A percentile compares a stretch with the other conserved stretches of the same genome.
Conservation (phyloP, 2,329 filamentous ascomycete genomes). For the Geosmithia putterillii region DNA sequence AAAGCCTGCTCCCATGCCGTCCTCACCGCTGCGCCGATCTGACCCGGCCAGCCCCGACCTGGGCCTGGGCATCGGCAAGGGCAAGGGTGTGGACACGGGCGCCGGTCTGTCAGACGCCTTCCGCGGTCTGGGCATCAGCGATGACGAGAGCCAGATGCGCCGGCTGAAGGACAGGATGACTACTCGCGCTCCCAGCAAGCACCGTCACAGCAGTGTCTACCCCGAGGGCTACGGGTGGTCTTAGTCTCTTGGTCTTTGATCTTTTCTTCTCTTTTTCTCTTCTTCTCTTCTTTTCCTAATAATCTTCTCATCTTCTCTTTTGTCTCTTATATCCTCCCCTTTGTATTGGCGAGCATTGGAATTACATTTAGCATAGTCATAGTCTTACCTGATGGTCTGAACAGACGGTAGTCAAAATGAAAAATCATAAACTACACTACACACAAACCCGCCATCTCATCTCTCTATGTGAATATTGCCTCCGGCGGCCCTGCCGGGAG, state of each 20-base stretch:
- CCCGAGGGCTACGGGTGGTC: background rate
- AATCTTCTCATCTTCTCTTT: too few relatives aligned
- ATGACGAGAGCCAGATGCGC: slow-evolving; percentile 24
- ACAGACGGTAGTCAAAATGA: too few relatives aligned
- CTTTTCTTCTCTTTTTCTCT: background rate
- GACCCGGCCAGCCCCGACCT: background rate
- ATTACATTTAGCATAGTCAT: too few relatives aligned
- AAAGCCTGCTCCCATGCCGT: slow-evolving; percentile 13
- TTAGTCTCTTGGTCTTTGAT: background rate
- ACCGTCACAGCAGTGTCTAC: background rate
- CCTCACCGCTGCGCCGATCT: background rate
- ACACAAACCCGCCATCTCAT: too few relatives aligned
- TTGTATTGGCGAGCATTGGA: too few relatives aligned
- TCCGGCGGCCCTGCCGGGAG: too few relatives aligned
- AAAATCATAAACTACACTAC: too few relatives aligned
- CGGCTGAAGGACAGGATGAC: slow-evolving; percentile 27
- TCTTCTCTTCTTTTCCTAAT: background rate
- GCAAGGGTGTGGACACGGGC: too few relatives aligned
- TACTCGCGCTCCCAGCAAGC: slow-evolving; percentile 11
- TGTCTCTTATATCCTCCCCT: too few relatives aligned
- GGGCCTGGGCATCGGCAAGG: background rate
- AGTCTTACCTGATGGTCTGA: too few relatives aligned
- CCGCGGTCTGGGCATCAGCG: slow-evolving; percentile 17
- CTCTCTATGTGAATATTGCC: too few relatives aligned
- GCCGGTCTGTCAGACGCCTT: slow-evolving; percentile 20